Conservation (phyloP, 1,284 basidiomycete genomes). For the Trichosporon inkin region DNA sequence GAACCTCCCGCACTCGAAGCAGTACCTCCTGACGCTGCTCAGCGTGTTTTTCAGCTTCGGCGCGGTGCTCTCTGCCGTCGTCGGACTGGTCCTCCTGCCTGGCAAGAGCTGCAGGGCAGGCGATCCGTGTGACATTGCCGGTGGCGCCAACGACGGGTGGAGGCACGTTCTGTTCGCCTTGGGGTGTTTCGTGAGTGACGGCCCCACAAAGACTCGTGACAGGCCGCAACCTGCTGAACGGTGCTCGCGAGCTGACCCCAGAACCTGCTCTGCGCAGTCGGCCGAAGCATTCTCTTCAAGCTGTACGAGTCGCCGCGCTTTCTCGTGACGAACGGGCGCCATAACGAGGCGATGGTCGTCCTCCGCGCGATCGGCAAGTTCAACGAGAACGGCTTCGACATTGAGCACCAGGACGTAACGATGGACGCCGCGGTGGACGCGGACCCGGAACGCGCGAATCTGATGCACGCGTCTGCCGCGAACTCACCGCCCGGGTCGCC, state of each 20-base stretch:
- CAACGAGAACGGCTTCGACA: constrained; percentile 67
- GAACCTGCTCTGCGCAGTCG: constrained; percentile 81
- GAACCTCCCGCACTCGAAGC: constrained; percentile 84
- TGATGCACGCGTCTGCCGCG: background rate
- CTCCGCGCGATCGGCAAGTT: constrained; percentile 76
- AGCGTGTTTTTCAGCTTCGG: constrained; percentile 94
- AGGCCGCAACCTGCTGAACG: background rate
- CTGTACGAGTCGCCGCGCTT: constrained; percentile 90
- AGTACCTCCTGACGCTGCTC: constrained; percentile 90
- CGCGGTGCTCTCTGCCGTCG: constrained; percentile 73
- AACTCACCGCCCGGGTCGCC: constrained; percentile 14
- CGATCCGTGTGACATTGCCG: constrained; percentile 55
- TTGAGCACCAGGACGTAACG: constrained; percentile 66
- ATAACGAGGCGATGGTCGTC: constrained; percentile 72
- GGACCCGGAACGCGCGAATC: background rate
- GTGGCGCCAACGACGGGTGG: constrained; percentile 74
- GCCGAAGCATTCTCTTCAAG: constrained; percentile 81
- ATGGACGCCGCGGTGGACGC: constrained; percentile 4
- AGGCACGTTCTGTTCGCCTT: constrained; percentile 70
- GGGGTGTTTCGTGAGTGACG: constrained; percentile 61
- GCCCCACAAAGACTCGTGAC: background rate
- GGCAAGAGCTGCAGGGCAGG: constrained; percentile 61
- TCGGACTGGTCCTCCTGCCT: constrained; percentile 74
- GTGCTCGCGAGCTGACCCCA: constrained; percentile 41
- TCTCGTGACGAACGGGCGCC: constrained; percentile 76